Percentiles rank a stretch among this genome's conserved stretches.
Evolutionary conservation across 176 grass and related monocot genomes (phyloP).

Genomic region (Tillandsia leiboldiana): DNA sequence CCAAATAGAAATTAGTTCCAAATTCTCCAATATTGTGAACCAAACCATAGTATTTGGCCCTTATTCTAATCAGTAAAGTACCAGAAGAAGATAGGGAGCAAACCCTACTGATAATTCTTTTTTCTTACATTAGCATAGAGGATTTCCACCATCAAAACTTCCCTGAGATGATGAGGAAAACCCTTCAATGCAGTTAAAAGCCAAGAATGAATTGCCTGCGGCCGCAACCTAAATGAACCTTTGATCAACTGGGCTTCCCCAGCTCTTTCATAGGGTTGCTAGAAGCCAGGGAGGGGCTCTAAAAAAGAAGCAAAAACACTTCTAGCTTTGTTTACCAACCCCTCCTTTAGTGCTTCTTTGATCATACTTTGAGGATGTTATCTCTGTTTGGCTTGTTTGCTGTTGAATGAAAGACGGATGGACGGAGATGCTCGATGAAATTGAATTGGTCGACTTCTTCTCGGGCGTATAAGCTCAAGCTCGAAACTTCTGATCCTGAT

Average conservation of each 20-base stretch:
- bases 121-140: neutral
- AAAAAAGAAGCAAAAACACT: neutral
- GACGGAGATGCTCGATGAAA: conserved; percentile 14
- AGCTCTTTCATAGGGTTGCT: neutral
- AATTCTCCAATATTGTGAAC: neutral
- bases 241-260: neutral
- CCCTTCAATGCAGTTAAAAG: conserved; percentile 9
- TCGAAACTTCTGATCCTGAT: conserved; percentile 19
- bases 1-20: neutral
- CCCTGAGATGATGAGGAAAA: conserved; percentile 6
- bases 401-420: conserved; percentile 19
- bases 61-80: neutral
- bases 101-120: neutral
- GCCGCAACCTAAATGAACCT: conserved; percentile 5
- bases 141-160: conserved; percentile 4
- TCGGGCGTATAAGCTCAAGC: conserved; percentile 15
- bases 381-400: conserved; percentile 17
- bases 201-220: conserved; percentile 65
- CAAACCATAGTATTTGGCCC: neutral
- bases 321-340: neutral
- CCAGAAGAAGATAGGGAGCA: neutral
- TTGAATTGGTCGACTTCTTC: conserved; percentile 15
- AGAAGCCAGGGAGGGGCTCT: neutral
- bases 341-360: neutral
- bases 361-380: conserved; percentile 32